phyloP scores from a whole-genome alignment of 2,329 filamentous ascomycete genomes.

The Camillea tinctor region DNA sequence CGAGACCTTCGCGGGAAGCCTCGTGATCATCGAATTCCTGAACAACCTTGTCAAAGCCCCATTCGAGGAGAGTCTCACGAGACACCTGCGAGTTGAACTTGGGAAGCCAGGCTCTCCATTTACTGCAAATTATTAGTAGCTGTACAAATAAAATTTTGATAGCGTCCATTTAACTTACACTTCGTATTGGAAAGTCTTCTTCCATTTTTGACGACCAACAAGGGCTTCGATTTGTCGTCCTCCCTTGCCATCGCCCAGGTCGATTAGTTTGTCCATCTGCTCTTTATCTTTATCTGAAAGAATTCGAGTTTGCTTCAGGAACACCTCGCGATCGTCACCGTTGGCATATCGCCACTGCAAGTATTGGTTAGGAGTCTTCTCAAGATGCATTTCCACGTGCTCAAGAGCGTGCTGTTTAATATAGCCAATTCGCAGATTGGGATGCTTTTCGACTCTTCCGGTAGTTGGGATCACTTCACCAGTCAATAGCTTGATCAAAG shows the following conservation, averaged over 20 bases:
- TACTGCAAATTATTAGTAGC: conserved; percentile 49
- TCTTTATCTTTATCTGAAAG: conserved; percentile 80
- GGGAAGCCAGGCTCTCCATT: conserved; percentile 85
- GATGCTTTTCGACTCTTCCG: conserved; percentile 95
- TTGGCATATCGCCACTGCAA: conserved; percentile 98
- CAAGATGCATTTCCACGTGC: conserved; percentile 98
- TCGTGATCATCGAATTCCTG: conserved; percentile 99
- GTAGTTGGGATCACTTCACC: conserved; percentile 81
- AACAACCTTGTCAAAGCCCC: conserved; percentile 88
- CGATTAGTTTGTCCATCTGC: conserved; percentile 89
- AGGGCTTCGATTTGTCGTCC: conserved; percentile 77
- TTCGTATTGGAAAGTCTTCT: conserved; percentile 99
- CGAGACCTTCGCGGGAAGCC: conserved; percentile 95
- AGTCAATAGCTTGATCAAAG: conserved; percentile 94
- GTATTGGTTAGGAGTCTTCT: conserved; percentile 99
- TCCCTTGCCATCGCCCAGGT: conserved; percentile 80
- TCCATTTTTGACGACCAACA: conserved; percentile 96
- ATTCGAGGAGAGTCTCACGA: conserved; percentile 82
- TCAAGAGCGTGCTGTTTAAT: conserved; percentile 99
- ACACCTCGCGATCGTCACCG: conserved; percentile 93
- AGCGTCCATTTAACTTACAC: conserved; percentile 62
- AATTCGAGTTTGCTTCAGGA: conserved; percentile 95
- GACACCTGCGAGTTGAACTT: conserved; percentile 94
- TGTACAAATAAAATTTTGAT: not conserved
- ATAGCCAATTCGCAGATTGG: conserved; percentile 97